Evolutionary conservation across 2,329 filamentous ascomycete species (phyloP), one percentile per base, ranked within the genome.

Genomic region (Alternaria conjuncta): DNA sequence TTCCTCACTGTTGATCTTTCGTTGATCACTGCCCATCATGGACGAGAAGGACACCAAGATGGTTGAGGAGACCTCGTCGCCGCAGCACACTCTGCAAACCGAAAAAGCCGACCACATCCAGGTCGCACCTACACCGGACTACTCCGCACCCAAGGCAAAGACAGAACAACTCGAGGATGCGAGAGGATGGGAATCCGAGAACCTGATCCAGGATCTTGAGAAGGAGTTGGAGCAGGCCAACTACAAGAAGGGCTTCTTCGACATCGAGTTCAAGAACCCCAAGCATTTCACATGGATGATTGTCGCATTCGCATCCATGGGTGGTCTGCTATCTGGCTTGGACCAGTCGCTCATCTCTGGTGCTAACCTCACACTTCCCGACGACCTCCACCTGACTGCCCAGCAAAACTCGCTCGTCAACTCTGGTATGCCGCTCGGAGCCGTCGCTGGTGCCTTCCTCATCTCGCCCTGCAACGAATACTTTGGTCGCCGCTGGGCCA

Each of bases 341-440:
- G 90, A 93, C 73, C 90, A 93, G 79, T 90, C 88, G 49, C 82
- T 92, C 60, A 93, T 93, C 71, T 89, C 86, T 12, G 90, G 90
- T 56, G 90, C 90, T 54, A 90, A 90, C 71, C 82, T 92, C 5
- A 90, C 86, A 74, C 82, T 92, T 47, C 90, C 90, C 3, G 68
- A 76, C 0, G 88, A 88, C 47, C 81, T 92, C 1, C 73, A 81
- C 23, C 83, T 92, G 30, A 80, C 69, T 5, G 79, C 82, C 2
- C 81, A 83, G 4, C 84, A 92, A 73, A 87, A 88, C 78, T 89
- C 86, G 74, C 78, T 92, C 55, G 89, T 92, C 63, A 91, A 91
- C 78, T 86, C 89, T 1, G 89, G 87, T 41, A 92, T 92, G 86
- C 90, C 90, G 0, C 83, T 93, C 1, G 90, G 90, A 76, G 90